A percentile compares a stretch with the other conserved stretches of the same genome.
These are phyloP conservation scores for Trichophyton simii DNA, from an alignment of 2,329 filamentous ascomycete species.

Conservation along the genomic window DNA sequence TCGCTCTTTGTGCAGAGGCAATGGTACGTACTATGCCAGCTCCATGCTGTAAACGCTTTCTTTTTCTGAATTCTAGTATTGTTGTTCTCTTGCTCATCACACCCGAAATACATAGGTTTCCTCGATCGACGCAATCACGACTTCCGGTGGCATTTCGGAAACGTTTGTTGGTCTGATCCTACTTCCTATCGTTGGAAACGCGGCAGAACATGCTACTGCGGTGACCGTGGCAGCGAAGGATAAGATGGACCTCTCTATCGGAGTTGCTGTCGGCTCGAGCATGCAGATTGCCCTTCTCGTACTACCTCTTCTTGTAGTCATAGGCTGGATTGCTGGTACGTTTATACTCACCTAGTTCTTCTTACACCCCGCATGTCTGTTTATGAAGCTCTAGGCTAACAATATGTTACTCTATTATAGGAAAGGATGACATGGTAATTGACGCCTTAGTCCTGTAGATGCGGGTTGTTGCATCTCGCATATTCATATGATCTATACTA, in stretches of 20 bases:
- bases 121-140: slow-evolving; percentile 36
- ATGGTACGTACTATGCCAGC: not conserved
- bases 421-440: slow-evolving; percentile 45
- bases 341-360: not conserved
- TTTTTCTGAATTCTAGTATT: too few relatives aligned
- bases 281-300: slow-evolving; percentile 55
- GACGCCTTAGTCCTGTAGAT: not conserved
- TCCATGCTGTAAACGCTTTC: too few relatives aligned
- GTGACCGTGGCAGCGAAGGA: slow-evolving; percentile 51
- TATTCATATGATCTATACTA: slow-evolving; percentile 10
- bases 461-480: not conserved
- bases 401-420: slow-evolving; percentile 11
- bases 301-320: slow-evolving; percentile 47
- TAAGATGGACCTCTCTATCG: slow-evolving; percentile 57
- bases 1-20: slow-evolving; percentile 58
- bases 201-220: slow-evolving; percentile 53
- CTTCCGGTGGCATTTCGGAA: slow-evolving; percentile 38
- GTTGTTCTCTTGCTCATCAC: not conserved
- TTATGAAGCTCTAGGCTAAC: not conserved
- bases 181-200: slow-evolving; percentile 53
- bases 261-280: slow-evolving; percentile 52
- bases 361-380: not conserved
- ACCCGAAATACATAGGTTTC: not conserved
- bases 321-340: slow-evolving; percentile 46
- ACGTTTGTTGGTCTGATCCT: slow-evolving; percentile 54